These are phyloP conservation scores for Solanum acaule DNA, from an alignment of 257 asterid genomes.

Conservation along the genomic window DNA sequence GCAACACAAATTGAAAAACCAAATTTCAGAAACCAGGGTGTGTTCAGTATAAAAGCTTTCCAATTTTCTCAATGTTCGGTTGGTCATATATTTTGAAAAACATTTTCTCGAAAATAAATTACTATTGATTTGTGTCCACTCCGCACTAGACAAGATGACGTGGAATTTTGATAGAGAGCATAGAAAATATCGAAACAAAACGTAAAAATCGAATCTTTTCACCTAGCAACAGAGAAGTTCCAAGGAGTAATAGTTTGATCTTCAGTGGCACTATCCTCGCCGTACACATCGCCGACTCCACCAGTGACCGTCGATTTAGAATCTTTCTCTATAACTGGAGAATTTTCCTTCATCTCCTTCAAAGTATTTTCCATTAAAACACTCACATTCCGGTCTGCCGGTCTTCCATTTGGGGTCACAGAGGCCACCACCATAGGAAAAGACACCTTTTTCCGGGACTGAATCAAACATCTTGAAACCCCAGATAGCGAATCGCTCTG, in stretches of 20 bases:
- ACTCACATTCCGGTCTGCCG: slow-evolving; percentile 53
- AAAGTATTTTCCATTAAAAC: slow-evolving; percentile 37
- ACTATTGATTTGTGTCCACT: background rate
- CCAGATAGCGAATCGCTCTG: slow-evolving; percentile 62
- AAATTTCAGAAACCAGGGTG: background rate
- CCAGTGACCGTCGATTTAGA: slow-evolving; percentile 41
- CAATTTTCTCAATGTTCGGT: background rate
- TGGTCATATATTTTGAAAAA: background rate
- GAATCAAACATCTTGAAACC: slow-evolving; percentile 47
- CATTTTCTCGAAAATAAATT: background rate
- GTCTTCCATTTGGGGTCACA: slow-evolving; percentile 51
- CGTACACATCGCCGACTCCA: slow-evolving; percentile 68
- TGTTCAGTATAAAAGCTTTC: background rate
- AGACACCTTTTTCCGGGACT: slow-evolving; percentile 28
- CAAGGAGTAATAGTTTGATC: slow-evolving; percentile 66
- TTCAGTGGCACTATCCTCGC: slow-evolving; percentile 80
- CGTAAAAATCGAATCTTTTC: background rate
- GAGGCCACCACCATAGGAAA: slow-evolving; percentile 27
- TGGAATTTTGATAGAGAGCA: background rate
- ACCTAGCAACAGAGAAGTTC: slow-evolving; percentile 73
- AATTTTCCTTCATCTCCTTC: slow-evolving; percentile 33
- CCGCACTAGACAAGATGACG: background rate
- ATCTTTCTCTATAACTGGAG: slow-evolving; percentile 14
- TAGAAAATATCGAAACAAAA: slow-evolving; percentile 13
- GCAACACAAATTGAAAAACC: background rate